These are phyloP conservation scores for Diutina sp. DNA, from an alignment of 1,139 yeast genomes.

Conservation along the genomic window DNA sequence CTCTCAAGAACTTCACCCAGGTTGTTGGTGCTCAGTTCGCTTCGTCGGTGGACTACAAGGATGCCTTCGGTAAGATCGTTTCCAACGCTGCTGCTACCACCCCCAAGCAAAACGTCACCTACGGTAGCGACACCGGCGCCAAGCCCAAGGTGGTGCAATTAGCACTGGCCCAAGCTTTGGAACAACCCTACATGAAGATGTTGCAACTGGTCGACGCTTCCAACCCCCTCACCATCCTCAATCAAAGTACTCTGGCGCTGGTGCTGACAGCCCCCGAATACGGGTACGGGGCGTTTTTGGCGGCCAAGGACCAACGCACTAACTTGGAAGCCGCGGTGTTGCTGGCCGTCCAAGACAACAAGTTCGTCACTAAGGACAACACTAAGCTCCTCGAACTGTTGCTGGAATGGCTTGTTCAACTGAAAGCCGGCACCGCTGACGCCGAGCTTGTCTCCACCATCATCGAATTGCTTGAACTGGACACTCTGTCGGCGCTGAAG, in stretches of 20 bases:
- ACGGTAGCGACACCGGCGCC: constrained; percentile 30
- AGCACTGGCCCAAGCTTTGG: constrained; percentile 36
- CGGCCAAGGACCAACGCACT: constrained; percentile 37
- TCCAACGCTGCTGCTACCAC: constrained; percentile 9
- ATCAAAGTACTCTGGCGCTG: constrained; percentile 28
- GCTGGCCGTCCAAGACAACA: constrained; percentile 25
- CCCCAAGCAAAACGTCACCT: constrained; percentile 53
- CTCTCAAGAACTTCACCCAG: constrained; percentile 33
- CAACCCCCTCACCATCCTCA: constrained; percentile 43
- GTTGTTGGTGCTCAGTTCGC: constrained; percentile 52
- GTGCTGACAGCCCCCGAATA: constrained; percentile 63
- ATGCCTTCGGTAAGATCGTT: neutral
- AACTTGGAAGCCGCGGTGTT: constrained; percentile 37
- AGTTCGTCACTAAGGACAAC: neutral
- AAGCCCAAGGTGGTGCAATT: constrained; percentile 20
- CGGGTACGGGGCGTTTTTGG: constrained; percentile 72
- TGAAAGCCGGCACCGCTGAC: constrained; percentile 15
- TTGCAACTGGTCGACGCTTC: constrained; percentile 50
- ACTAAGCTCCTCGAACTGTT: constrained; percentile 36
- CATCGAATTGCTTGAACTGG: constrained; percentile 28
- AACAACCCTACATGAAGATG: constrained; percentile 68
- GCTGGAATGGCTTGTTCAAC: constrained; percentile 54
- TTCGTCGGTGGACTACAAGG: constrained; percentile 17
- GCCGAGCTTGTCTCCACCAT: constrained; percentile 18
- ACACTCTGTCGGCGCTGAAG: constrained; percentile 23